Conservation (phyloP, 1,284 basidiomycete genomes). For the Heterobasidion irregulare region DNA sequence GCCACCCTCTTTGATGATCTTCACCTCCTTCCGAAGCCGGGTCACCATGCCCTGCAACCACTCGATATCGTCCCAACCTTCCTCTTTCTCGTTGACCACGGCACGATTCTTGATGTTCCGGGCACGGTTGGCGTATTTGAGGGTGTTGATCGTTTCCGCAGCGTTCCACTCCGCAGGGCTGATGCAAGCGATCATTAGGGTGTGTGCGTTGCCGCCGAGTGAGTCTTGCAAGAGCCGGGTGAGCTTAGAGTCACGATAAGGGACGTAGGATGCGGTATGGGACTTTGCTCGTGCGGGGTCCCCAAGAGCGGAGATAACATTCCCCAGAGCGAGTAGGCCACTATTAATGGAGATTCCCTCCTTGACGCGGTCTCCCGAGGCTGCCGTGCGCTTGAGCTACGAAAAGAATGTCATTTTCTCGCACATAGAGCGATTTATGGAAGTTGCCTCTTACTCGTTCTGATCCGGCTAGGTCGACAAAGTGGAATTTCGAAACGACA, state of each 20-base stretch:
- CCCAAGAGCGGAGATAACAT: slow-evolving; percentile 97
- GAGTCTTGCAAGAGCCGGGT: slow-evolving; percentile 94
- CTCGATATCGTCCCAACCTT: slow-evolving; percentile 97
- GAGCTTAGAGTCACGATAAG: slow-evolving; percentile 96
- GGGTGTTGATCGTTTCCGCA: slow-evolving; percentile 91
- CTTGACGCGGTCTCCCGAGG: slow-evolving; percentile 91
- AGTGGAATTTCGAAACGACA: slow-evolving; percentile 94
- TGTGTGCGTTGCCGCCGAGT: slow-evolving; percentile 96
- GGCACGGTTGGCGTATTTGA: slow-evolving; percentile 97
- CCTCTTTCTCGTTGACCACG: slow-evolving; percentile 89
- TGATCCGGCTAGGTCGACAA: slow-evolving; percentile 95
- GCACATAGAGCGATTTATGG: slow-evolving; percentile 11
- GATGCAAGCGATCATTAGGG: slow-evolving; percentile 98
- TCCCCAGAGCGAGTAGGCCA: slow-evolving; percentile 92
- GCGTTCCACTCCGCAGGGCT: slow-evolving; percentile 95
- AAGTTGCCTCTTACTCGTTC: slow-evolving; percentile 64
- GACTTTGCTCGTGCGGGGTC: slow-evolving; percentile 81
- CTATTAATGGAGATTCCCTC: slow-evolving; percentile 98
- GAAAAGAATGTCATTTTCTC: slow-evolving; percentile 7
- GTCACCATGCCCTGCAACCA: slow-evolving; percentile 86
- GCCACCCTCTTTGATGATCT: slow-evolving; percentile 63
- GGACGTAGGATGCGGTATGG: slow-evolving; percentile 77
- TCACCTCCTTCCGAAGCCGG: slow-evolving; percentile 83
- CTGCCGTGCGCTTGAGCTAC: slow-evolving; percentile 87
- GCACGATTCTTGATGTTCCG: slow-evolving; percentile 96